Evolutionary conservation across 2,329 filamentous ascomycete genomes (phyloP), one percentile per base, ranked within the genome.

Genomic region (Bisporella sp.): DNA sequence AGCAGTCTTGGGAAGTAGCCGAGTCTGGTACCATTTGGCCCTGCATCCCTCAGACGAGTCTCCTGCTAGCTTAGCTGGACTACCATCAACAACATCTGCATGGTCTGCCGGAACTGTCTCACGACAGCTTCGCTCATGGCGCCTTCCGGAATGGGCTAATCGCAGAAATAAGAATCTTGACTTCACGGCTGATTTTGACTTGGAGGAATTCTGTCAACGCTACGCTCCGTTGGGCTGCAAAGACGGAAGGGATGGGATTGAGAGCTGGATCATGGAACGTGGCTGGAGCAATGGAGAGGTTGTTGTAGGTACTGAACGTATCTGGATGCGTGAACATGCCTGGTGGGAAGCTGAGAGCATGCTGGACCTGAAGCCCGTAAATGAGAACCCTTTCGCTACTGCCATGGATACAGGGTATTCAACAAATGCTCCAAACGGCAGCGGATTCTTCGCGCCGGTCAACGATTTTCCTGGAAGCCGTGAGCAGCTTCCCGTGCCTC

Each of bases 211-310:
- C 61, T 79, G 84, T 21, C 82, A 85, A 59, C 83, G 93, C 42
- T 99, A 96, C 65, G 75, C 82, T 5, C 74, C 81, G 5, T 77
- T 99, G 0, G 93, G 93, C 11, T 99, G 93, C 67, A 81, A 85
- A 59, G 89, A 95, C 57, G 93, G 93, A 50, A 83, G 82, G 55
- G 93, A 99, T 55, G 93, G 92, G 45, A 90, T 96, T 48, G 89
- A 97, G 64, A 95, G 80, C 61, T 99, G 92, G 89, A 78, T 95
- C 51, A 77, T 97, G 46, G 91, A 97, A 69, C 84, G 93, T 52
- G 93, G 93, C 1, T 99, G 93, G 93, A 96, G 89, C 71, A 99
- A 99, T 60, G 93, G 93, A 39, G 93, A 97, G 69, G 90, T 97
- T 2, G 82, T 96, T 5, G 76, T 97, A 32, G 93, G 93, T 49